phyloP scores from a whole-genome alignment of 176 grass and related monocot genomes.

The Poa annua region DNA sequence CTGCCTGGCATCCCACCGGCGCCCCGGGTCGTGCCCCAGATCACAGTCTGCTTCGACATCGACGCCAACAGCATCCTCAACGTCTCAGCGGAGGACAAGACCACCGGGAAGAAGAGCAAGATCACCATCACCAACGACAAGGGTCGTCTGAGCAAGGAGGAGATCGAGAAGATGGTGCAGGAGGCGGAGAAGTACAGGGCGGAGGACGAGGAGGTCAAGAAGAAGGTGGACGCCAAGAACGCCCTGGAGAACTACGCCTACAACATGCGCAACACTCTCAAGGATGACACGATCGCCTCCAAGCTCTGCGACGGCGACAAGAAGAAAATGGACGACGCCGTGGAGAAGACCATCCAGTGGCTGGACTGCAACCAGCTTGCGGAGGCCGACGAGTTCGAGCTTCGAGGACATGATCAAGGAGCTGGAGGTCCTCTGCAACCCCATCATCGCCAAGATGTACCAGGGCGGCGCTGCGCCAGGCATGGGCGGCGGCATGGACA shows the following conservation, averaged over 20 bases:
- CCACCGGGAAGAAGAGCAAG: slow-evolving; percentile 70
- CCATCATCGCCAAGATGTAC: slow-evolving; percentile 85
- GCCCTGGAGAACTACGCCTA: slow-evolving; percentile 84
- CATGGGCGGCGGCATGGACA: too few relatives aligned
- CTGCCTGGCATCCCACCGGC: slow-evolving; percentile 60
- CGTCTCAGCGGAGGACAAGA: slow-evolving; percentile 74
- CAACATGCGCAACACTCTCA: slow-evolving; percentile 84
- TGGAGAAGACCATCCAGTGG: slow-evolving; percentile 58
- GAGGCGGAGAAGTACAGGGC: slow-evolving; percentile 72
- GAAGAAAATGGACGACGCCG: slow-evolving; percentile 57
- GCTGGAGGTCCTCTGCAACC: slow-evolving; percentile 73
- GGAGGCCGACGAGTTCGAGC: slow-evolving; percentile 54
- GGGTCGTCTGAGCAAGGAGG: slow-evolving; percentile 68
- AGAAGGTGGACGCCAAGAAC: slow-evolving; percentile 88
- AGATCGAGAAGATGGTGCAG: slow-evolving; percentile 78
- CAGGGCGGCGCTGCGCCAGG: slow-evolving; percentile 62
- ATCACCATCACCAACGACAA: slow-evolving; percentile 75
- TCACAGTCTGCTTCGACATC: slow-evolving; percentile 72
- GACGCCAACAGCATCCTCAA: slow-evolving; percentile 70
- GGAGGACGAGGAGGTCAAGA: slow-evolving; percentile 76
- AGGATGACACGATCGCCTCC: slow-evolving; percentile 68
- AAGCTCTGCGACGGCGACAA: slow-evolving; percentile 53
- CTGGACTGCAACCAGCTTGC: slow-evolving; percentile 59
- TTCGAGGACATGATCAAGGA: slow-evolving; percentile 94
- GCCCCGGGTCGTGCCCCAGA: slow-evolving; percentile 61